These are phyloP conservation scores for Rhododendron vialii DNA, from an alignment of 148 eudicot species.

Conservation along the genomic window DNA sequence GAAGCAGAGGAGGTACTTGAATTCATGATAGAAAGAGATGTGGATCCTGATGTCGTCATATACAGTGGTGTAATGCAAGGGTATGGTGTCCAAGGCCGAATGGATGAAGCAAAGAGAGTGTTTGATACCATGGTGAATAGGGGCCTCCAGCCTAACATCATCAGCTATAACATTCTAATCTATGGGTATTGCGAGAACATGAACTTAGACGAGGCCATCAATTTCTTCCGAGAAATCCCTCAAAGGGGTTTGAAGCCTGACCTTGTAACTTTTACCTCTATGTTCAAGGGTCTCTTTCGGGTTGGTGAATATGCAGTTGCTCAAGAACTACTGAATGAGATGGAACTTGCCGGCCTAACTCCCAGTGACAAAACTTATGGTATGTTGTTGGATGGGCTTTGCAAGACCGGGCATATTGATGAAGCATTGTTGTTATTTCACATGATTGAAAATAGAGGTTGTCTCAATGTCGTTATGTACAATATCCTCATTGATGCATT, in stretches of 20 bases:
- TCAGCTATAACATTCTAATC: background rate
- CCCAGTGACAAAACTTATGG: background rate
- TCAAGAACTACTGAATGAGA: too few species aligned
- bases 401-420: background rate
- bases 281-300: too few species aligned
- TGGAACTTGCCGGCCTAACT: too few species aligned
- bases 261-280: too few species aligned
- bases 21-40: background rate
- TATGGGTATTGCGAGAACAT: constrained; percentile 6
- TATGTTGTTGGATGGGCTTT: constrained; percentile 5
- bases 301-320: too few species aligned
- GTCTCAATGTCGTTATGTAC: background rate
- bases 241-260: constrained; percentile 5
- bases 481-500: constrained; percentile 10
- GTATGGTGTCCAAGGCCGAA: background rate
- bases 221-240: background rate
- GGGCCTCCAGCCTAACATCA: background rate
- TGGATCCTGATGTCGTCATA: background rate
- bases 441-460: background rate
- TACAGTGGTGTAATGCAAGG: background rate
- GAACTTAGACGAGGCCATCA: constrained; percentile 7
- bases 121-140: background rate
- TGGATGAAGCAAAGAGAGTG: background rate
- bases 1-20: background rate
- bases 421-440: background rate